phyloP scores from a whole-genome alignment of 371 early-diverging fungal genomes.

The Mortierella sp. region DNA sequence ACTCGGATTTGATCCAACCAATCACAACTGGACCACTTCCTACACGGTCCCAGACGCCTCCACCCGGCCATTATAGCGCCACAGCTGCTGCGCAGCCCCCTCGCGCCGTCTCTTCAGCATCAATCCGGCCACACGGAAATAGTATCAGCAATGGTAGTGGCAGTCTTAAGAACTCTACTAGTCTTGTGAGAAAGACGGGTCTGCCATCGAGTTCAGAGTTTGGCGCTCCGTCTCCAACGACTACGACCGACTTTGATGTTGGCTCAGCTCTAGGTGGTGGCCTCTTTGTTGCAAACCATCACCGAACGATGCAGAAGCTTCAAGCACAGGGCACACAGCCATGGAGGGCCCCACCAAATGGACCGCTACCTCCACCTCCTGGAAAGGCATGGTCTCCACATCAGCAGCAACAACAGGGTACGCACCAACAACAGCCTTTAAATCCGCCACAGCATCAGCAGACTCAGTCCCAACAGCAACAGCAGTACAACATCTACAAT shows the following conservation, averaged over 20 bases:
- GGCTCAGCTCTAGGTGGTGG: constrained; percentile 29
- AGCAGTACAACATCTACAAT: constrained; percentile 27
- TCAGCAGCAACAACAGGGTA: constrained; percentile 10
- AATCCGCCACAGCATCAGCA: constrained; percentile 20
- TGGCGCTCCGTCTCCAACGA: constrained; percentile 16
- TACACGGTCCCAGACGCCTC: constrained; percentile 21
- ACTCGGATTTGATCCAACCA: background rate
- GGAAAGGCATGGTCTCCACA: constrained; percentile 24
- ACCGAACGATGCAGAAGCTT: constrained; percentile 45
- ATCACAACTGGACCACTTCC: background rate
- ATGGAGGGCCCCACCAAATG: constrained; percentile 14
- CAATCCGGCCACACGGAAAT: constrained; percentile 5
- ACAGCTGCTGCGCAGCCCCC: constrained; percentile 10
- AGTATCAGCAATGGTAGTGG: too few species aligned
- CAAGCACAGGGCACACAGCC: constrained; percentile 11
- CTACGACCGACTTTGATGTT: constrained; percentile 3
- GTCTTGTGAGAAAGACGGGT: constrained; percentile 41
- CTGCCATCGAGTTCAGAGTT: constrained; percentile 39
- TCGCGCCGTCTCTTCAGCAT: constrained; percentile 17
- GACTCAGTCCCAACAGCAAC: constrained; percentile 31
- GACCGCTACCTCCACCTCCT: constrained; percentile 14
- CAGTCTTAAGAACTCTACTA: constrained; percentile 15
- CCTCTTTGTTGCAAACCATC: constrained; percentile 46
- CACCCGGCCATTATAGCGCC: background rate
- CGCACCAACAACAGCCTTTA: constrained; percentile 32